These are phyloP conservation scores for Elsinoe ampelina DNA, from an alignment of 2,329 filamentous ascomycete genomes.

Conservation along the genomic window DNA sequence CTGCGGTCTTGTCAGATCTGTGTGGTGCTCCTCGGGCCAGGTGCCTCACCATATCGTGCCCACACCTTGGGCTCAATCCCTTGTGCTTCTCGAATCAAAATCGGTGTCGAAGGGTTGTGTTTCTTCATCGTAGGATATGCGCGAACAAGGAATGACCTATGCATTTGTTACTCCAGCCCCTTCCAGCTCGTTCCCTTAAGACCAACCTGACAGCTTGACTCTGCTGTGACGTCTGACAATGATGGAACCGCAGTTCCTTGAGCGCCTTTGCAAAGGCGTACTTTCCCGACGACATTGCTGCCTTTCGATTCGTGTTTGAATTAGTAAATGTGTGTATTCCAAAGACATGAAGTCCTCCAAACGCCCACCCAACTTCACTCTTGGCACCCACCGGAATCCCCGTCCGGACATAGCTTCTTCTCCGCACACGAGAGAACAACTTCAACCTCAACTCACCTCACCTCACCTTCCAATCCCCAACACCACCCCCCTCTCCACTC, in stretches of 20 bases:
- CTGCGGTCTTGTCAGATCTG: conserved; percentile 31
- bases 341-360: background rate
- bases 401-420: conserved; percentile 4
- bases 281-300: conserved; percentile 68
- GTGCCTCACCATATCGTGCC: conserved; percentile 73
- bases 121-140: conserved; percentile 99
- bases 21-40: background rate
- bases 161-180: background rate
- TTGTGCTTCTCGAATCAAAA: conserved; percentile 85
- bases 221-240: conserved; percentile 89
- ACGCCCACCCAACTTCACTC: background rate
- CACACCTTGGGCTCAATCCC: conserved; percentile 79
- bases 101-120: conserved; percentile 88
- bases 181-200: background rate
- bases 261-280: conserved; percentile 83
- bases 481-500: conserved; percentile 40
- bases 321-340: background rate
- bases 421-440: conserved; percentile 6
- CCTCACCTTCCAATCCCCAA: conserved; percentile 33
- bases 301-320: background rate
- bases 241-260: conserved; percentile 93
- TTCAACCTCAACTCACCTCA: conserved; percentile 4
- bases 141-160: conserved; percentile 77
- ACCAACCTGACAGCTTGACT: conserved; percentile 77
- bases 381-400: background rate